Percentiles rank a stretch among this genome's conserved stretches.
These are phyloP conservation scores for Sporobolomyces phaffii DNA, from an alignment of 768 basidiomycete species.

Conservation along the genomic window DNA sequence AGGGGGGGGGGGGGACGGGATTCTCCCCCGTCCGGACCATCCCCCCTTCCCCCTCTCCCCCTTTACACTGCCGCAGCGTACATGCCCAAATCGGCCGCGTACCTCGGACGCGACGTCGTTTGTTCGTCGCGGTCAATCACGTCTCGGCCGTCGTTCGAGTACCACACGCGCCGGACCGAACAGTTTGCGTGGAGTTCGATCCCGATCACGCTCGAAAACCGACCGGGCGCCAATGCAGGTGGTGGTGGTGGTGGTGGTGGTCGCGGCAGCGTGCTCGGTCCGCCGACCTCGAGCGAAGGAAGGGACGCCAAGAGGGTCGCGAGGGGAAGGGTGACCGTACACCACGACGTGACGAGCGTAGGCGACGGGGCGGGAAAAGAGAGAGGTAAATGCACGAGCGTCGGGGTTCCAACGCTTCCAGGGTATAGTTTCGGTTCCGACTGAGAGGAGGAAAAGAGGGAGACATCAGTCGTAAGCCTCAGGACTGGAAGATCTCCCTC, in stretches of 20 bases:
- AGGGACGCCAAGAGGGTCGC: background rate
- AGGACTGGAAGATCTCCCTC: too few relatives aligned
- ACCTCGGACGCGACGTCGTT: too few relatives aligned
- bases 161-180: conserved; percentile 19
- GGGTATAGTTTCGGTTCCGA: background rate
- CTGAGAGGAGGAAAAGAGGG: conserved; percentile 5
- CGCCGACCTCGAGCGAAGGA: background rate
- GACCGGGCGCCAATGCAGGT: background rate
- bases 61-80: too few relatives aligned
- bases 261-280: too few relatives aligned
- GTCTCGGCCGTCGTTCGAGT: conserved; percentile 13
- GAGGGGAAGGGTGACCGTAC: conserved; percentile 18
- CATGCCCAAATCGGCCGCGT: too few relatives aligned
- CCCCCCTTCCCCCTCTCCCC: background rate
- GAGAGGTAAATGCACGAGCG: conserved; percentile 23
- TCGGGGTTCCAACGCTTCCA: background rate
- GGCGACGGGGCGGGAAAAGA: conserved; percentile 3
- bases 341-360: conserved; percentile 23
- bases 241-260: too few relatives aligned
- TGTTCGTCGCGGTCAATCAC: too few relatives aligned
- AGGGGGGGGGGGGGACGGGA: too few relatives aligned
- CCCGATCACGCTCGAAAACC: background rate
- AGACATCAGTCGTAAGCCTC: too few relatives aligned
- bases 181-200: conserved; percentile 30
- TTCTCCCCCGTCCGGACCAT: too few relatives aligned